Percentiles rank a stretch among this genome's conserved stretches.
Conservation (phyloP, 2,329 filamentous ascomycete species). For the Exophiala oligosperma region DNA sequence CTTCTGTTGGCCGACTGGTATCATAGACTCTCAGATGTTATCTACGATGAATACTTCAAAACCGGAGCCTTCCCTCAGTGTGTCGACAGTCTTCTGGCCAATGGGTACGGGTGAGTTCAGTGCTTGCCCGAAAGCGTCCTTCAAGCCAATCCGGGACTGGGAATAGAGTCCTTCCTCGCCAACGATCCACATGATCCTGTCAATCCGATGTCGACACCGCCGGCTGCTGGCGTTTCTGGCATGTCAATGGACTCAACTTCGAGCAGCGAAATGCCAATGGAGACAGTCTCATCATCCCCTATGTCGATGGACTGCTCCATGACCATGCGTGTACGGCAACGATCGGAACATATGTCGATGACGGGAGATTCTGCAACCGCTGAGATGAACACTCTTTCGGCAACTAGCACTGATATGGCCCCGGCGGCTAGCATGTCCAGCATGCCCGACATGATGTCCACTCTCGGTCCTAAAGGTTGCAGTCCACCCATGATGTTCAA, state of each 20-base stretch:
- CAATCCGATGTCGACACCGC: not conserved
- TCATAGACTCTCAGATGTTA: constrained; percentile 19
- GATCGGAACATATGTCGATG: constrained; percentile 3
- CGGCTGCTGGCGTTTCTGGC: too few species aligned
- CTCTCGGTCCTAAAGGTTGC: constrained; percentile 19
- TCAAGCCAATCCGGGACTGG: constrained; percentile 20
- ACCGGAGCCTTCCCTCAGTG: constrained; percentile 23
- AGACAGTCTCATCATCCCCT: not conserved
- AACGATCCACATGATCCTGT: constrained; percentile 16
- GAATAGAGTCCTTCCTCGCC: constrained; percentile 14
- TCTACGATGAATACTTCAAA: constrained; percentile 20
- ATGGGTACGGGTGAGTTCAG: constrained; percentile 21
- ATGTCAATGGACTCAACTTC: too few species aligned
- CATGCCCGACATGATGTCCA: constrained; percentile 14
- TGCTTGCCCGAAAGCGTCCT: constrained; percentile 21
- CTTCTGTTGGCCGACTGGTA: constrained; percentile 23
- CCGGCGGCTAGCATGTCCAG: not conserved
- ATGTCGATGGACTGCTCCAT: not conserved
- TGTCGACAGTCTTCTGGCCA: constrained; percentile 26
- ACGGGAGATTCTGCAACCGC: not conserved
- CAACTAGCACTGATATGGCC: constrained; percentile 3
- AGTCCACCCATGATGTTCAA: constrained; percentile 24
- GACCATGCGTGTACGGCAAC: constrained; percentile 15
- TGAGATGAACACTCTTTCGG: not conserved
- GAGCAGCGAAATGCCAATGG: not conserved